Evolutionary conservation across 768 basidiomycete genomes (phyloP).

Genomic region (Paxillus involutus): DNA sequence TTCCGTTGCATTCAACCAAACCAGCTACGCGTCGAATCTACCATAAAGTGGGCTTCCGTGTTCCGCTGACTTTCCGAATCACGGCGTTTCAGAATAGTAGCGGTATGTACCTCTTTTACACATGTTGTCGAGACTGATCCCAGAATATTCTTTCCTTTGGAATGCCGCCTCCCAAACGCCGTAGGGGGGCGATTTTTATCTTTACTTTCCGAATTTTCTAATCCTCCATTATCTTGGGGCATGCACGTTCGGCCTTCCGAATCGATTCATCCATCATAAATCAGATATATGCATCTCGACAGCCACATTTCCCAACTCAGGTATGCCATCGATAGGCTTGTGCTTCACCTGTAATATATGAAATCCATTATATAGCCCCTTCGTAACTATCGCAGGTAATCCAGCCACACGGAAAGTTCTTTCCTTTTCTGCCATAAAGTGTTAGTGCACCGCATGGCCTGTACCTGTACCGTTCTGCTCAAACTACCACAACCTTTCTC

Average conservation of each 20-base stretch:
- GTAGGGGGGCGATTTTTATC: neutral
- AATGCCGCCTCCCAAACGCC: neutral
- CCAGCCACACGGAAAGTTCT: neutral
- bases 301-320: slow-evolving; percentile 7
- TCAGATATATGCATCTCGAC: neutral
- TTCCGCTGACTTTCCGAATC: neutral
- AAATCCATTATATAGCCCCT: neutral
- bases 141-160: neutral
- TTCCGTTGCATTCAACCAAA: neutral
- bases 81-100: neutral
- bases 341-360: neutral
- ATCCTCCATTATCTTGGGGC: neutral
- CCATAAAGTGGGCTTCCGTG: neutral
- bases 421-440: slow-evolving; percentile 6
- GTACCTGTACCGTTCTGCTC: neutral
- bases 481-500: neutral
- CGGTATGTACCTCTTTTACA: neutral
- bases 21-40: neutral
- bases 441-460: neutral
- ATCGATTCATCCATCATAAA: neutral
- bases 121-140: neutral
- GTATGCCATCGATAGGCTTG: neutral
- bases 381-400: neutral
- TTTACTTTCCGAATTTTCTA: neutral
- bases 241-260: neutral